Percentiles rank a stretch among this genome's conserved stretches.
Evolutionary conservation across 495 filamentous ascomycete genomes (phyloP).

Genomic region (Diplogelasinospora grovesii): DNA sequence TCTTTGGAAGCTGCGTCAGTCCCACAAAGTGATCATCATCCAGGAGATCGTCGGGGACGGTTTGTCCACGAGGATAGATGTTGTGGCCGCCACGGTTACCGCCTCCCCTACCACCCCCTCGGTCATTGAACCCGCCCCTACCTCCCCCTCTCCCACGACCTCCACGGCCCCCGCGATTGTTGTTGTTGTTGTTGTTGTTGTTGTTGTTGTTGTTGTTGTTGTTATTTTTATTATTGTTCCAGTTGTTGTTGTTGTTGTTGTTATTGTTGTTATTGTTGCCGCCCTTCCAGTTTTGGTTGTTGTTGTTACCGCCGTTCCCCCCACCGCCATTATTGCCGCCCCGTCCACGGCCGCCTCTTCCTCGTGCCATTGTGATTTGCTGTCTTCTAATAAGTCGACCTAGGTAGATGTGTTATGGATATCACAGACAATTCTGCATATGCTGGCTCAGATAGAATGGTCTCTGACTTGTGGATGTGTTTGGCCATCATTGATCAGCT

Average conservation of each 20-base stretch:
- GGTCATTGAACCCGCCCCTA: too few species aligned
- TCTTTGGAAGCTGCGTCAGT: too few species aligned
- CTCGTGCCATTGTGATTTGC: neutral
- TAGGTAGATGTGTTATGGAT: neutral
- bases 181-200: slow-evolving; percentile 1
- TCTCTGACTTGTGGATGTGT: too few species aligned
- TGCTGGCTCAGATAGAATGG: neutral
- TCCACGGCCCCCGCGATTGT: neutral
- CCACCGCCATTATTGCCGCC: neutral
- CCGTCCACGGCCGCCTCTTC: neutral
- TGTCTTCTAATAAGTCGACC: neutral
- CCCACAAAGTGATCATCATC: too few species aligned
- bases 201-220: neutral
- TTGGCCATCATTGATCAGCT: too few species aligned
- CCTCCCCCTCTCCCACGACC: too few species aligned
- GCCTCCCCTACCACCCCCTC: too few species aligned
- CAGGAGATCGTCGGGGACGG: too few species aligned
- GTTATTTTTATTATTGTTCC: neutral
- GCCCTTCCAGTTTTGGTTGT: slow-evolving; percentile 5
- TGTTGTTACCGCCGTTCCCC: neutral
- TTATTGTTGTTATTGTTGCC: slow-evolving; percentile 2
- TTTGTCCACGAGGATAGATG: too few species aligned
- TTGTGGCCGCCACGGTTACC: too few species aligned
- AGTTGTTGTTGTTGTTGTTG: slow-evolving; percentile 2
- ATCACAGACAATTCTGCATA: neutral